A percentile compares a stretch with the other conserved stretches of the same genome.
These are phyloP conservation scores for Cryphonectria naterciae DNA, from an alignment of 2,329 filamentous ascomycete genomes.

Conservation along the genomic window DNA sequence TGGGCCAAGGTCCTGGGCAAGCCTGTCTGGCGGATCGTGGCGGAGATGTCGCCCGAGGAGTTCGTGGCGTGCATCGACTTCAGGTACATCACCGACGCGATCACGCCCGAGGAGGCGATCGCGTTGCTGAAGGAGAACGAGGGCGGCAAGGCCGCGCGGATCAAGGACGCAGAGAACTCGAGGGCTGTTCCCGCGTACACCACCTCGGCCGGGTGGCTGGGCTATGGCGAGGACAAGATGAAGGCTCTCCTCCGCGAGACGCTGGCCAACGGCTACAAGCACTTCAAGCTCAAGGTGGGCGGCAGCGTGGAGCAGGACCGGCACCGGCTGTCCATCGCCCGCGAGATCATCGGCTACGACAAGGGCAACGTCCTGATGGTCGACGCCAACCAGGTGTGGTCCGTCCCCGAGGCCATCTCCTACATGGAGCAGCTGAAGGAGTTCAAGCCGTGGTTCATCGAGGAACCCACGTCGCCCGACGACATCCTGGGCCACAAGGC, in stretches of 20 bases:
- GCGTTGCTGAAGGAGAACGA: conserved; percentile 69
- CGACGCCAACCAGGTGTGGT: conserved; percentile 93
- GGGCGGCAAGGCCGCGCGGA: conserved; percentile 68
- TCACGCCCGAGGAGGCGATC: conserved; percentile 83
- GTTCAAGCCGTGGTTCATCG: conserved; percentile 92
- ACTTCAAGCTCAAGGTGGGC: conserved; percentile 94
- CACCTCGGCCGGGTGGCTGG: conserved; percentile 89
- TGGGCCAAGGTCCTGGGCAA: conserved; percentile 87
- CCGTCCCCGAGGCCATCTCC: conserved; percentile 82
- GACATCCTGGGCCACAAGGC: conserved; percentile 88
- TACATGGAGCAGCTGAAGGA: conserved; percentile 83
- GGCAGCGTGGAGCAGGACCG: conserved; percentile 72
- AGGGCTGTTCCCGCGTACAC: conserved; percentile 88
- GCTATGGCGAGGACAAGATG: conserved; percentile 88
- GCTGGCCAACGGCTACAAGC: conserved; percentile 73
- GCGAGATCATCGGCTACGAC: conserved; percentile 82
- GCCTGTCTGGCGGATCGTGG: conserved; percentile 88
- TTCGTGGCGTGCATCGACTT: conserved; percentile 90
- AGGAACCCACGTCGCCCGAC: conserved; percentile 89
- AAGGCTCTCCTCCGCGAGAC: conserved; percentile 74
- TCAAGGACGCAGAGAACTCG: conserved; percentile 73
- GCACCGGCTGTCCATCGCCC: conserved; percentile 71
- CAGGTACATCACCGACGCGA: conserved; percentile 90
- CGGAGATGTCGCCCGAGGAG: conserved; percentile 87
- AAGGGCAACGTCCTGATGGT: conserved; percentile 86